A percentile compares a stretch with the other conserved stretches of the same genome.
These are phyloP conservation scores for Salvia splendens DNA, from an alignment of 257 asterid species.

Conservation along the genomic window DNA sequence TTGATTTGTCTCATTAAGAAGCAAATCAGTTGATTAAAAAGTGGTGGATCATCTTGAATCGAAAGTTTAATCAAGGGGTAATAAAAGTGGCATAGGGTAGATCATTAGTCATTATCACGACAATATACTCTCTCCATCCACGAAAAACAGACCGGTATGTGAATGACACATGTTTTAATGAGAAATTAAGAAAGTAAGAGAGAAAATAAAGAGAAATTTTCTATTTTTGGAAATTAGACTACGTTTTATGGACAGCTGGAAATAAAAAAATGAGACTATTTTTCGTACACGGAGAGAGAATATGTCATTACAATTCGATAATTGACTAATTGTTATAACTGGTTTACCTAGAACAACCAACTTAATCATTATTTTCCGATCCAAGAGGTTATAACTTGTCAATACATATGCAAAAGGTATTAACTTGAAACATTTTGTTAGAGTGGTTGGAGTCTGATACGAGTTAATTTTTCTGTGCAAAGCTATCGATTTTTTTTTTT, in stretches of 20 bases:
- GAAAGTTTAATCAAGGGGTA: slow-evolving; percentile 19
- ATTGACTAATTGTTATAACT: slow-evolving; percentile 26
- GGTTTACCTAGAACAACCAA: slow-evolving; percentile 9
- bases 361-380: neutral
- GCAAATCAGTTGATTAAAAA: slow-evolving; percentile 33
- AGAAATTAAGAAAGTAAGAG: too few species aligned
- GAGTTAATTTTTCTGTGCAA: too few species aligned
- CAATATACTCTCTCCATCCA: neutral
- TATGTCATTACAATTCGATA: slow-evolving; percentile 17
- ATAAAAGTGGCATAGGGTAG: slow-evolving; percentile 34
- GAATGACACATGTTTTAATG: too few species aligned
- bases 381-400: neutral
- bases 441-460: too few species aligned
- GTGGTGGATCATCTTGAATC: slow-evolving; percentile 29
- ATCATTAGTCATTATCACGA: slow-evolving; percentile 36
- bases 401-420: neutral
- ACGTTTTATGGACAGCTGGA: too few species aligned
- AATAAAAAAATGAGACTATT: too few species aligned
- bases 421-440: too few species aligned
- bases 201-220: too few species aligned
- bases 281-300: neutral
- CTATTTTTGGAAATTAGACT: too few species aligned
- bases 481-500: too few species aligned
- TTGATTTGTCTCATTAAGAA: slow-evolving; percentile 32
- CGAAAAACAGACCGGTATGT: too few species aligned